Base-by-base conservation (phyloP, 148 eudicot genomes). In the Cornus controversa region DNA sequence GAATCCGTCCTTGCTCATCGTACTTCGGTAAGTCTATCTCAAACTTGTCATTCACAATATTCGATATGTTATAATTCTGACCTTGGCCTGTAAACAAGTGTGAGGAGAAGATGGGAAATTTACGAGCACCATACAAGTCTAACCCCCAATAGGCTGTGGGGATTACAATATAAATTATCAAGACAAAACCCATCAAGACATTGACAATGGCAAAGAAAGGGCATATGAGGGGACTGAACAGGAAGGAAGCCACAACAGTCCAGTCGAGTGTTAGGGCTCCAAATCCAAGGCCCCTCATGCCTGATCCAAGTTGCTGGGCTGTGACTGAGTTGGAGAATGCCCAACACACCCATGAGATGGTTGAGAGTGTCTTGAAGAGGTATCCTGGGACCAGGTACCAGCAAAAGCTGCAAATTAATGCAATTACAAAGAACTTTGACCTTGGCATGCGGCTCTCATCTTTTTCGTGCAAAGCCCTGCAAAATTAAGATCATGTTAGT, bases 331-430 rank as follows among this genome's bases (percentile, higher is more conserved):
- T 84, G 72, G 94, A 83, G 83, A 89, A 94, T 66, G 84, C 82
- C 97, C 97, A 94, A 73, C 98, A 94, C 28, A 94, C 78, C 95
- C 97, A 94, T 68, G 98, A 94, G 80, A 94, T 81, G 85, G 91
- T 91, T 10, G 93, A 87, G 65, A 94, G 82, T 23, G 98, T 89
- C 36, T 94, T 18, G 85, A 94, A 92, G 60, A 94, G 88, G 85
- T 90, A 94, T 14, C 94, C 97, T 29, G 98, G 98, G 67, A 92
- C 88, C 10, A 84, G 73, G 57, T 92, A 91, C 97, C 97, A 94
- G 29, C 83, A 34, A 75, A 94, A 94, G 84, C 98, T 94, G 87
- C 92, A 86, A 67, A 71, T 24, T 60, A 94, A 84, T 60, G 89
- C 97, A 40, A 94, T 91, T 31, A 89, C 47, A 82, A 94, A 94